Evolutionary conservation across 192 early-diverging fungal genomes (phyloP).

Genomic region (Gaertneriomyces semiglobifer): DNA sequence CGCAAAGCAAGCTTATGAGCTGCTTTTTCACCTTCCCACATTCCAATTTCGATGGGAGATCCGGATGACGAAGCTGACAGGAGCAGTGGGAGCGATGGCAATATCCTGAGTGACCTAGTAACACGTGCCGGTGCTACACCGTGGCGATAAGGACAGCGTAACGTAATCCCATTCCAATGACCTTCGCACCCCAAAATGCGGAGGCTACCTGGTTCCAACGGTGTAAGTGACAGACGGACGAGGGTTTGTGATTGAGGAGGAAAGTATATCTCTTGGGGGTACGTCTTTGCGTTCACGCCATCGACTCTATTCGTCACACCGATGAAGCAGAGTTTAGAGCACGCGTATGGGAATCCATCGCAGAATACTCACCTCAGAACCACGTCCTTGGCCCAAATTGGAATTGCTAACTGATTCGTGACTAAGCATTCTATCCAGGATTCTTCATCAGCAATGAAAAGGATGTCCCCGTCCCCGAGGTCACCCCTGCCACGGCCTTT

Average conservation of each 20-base stretch:
- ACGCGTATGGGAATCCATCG: not conserved
- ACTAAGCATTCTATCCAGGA: constrained; percentile 68
- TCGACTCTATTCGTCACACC: constrained; percentile 35
- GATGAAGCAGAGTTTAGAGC: not conserved
- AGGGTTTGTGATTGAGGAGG: constrained; percentile 59
- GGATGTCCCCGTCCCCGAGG: constrained; percentile 12
- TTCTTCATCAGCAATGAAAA: constrained; percentile 65
- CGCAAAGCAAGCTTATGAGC: constrained; percentile 61
- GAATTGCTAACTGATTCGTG: constrained; percentile 76
- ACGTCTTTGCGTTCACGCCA: constrained; percentile 59
- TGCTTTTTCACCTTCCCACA: constrained; percentile 12
- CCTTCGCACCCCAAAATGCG: constrained; percentile 63
- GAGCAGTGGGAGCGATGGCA: too few species aligned
- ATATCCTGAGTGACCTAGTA: too few species aligned
- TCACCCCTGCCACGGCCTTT: constrained; percentile 44
- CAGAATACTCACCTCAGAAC: constrained; percentile 44
- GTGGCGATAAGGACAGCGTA: constrained; percentile 38
- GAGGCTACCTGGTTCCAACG: constrained; percentile 57
- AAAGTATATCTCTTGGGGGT: constrained; percentile 52
- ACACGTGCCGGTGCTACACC: constrained; percentile 24
- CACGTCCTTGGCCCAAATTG: constrained; percentile 69
- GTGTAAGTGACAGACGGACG: constrained; percentile 65
- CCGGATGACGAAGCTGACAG: constrained; percentile 20
- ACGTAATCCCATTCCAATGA: constrained; percentile 54
- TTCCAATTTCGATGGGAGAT: constrained; percentile 32